phyloP scores from a whole-genome alignment of 2,329 filamentous ascomycete genomes.

The Coniosporium tulheliwenetii region DNA sequence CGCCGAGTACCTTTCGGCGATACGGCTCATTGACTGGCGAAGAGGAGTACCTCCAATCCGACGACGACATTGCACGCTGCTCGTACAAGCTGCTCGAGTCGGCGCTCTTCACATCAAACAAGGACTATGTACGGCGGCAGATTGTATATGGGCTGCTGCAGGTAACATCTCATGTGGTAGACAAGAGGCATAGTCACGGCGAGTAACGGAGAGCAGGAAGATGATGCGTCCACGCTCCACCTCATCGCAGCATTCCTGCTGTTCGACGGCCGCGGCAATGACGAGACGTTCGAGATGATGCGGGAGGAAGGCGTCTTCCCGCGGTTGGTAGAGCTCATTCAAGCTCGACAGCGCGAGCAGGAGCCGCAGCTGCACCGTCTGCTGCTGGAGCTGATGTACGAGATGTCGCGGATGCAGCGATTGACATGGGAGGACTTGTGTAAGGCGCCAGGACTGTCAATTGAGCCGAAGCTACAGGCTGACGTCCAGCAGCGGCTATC shows the following conservation, averaged over 20 bases:
- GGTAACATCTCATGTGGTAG: constrained; percentile 20
- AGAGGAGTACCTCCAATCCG: constrained; percentile 58
- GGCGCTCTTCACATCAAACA: constrained; percentile 55
- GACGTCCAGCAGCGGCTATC: constrained; percentile 29
- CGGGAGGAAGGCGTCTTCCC: constrained; percentile 72
- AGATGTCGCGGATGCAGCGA: constrained; percentile 87
- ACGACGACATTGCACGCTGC: constrained; percentile 68
- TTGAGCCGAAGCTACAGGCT: neutral
- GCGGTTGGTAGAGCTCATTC: constrained; percentile 68
- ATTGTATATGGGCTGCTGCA: constrained; percentile 79
- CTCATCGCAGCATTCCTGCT: constrained; percentile 72
- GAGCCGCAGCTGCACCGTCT: constrained; percentile 63
- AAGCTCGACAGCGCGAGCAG: constrained; percentile 41
- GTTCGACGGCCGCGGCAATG: constrained; percentile 68
- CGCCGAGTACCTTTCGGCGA: neutral
- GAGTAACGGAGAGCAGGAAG: constrained; percentile 47
- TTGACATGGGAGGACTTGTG: constrained; percentile 61
- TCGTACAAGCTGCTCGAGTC: constrained; percentile 65
- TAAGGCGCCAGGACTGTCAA: constrained; percentile 21
- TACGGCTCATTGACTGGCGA: constrained; percentile 2
- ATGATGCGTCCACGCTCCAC: constrained; percentile 66
- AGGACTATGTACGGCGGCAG: constrained; percentile 79
- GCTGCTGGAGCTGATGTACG: constrained; percentile 79
- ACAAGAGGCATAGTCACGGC: too few species aligned
- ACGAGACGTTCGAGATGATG: constrained; percentile 73